These are phyloP conservation scores for Macroventuria anomochaeta DNA, from an alignment of 2,329 filamentous ascomycete species.

Conservation along the genomic window DNA sequence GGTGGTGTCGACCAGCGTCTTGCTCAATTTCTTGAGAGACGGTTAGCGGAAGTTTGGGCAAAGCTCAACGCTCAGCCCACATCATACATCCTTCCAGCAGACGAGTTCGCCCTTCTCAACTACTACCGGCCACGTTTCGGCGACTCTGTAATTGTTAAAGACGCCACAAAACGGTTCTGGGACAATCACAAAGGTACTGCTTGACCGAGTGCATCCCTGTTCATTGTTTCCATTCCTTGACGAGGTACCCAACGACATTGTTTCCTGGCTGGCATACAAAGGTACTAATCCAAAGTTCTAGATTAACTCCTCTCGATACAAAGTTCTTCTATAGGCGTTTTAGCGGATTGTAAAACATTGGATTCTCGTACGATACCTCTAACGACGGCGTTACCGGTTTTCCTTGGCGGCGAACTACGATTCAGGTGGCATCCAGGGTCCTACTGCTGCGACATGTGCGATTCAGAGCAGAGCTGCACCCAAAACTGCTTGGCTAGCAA, in stretches of 20 bases:
- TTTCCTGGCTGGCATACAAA: neutral
- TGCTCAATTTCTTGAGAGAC: conserved; percentile 68
- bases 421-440: conserved; percentile 18
- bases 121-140: conserved; percentile 75
- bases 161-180: conserved; percentile 65
- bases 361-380: conserved; percentile 36
- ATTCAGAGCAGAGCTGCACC: conserved; percentile 26
- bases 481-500: conserved; percentile 23
- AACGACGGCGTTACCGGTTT: conserved; percentile 39
- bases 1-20: conserved; percentile 70
- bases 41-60: conserved; percentile 66
- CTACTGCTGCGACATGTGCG: conserved; percentile 24
- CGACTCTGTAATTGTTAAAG: conserved; percentile 58
- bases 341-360: conserved; percentile 19
- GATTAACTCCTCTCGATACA: conserved; percentile 11
- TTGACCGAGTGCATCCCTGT: conserved; percentile 17
- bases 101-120: conserved; percentile 88
- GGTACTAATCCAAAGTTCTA: conserved; percentile 3
- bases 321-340: conserved; percentile 23
- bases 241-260: conserved; percentile 13
- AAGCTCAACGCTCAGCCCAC: conserved; percentile 69
- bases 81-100: conserved; percentile 74
- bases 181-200: conserved; percentile 50
- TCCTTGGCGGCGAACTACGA: conserved; percentile 22
- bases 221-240: conserved; percentile 6